A percentile compares a stretch with the other conserved stretches of the same genome.
These are phyloP conservation scores for Phytophthora cajani DNA, from an alignment of 352 stramenopile species.

Conservation along the genomic window DNA sequence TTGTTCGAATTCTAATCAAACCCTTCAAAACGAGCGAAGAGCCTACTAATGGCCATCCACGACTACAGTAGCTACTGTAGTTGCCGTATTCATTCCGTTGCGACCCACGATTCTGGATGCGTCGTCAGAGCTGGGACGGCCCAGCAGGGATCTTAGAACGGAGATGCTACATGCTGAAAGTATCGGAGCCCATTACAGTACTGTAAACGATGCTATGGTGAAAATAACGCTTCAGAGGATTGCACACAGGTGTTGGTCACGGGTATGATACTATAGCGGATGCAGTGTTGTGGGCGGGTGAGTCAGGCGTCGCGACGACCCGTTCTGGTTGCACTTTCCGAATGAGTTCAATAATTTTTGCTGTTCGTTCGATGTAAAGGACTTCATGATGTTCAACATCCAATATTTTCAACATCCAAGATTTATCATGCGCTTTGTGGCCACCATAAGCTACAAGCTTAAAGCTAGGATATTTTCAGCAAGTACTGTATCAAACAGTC, in stretches of 20 bases:
- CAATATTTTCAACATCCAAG: conserved; percentile 6
- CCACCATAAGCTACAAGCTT: not conserved
- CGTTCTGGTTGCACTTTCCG: not conserved
- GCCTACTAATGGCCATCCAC: too few relatives aligned
- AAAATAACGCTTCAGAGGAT: not conserved
- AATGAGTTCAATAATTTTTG: not conserved
- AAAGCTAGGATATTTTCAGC: too few relatives aligned
- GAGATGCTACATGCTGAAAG: not conserved
- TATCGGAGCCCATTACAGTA: too few relatives aligned
- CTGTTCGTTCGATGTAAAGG: conserved; percentile 2
- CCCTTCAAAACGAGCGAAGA: too few relatives aligned
- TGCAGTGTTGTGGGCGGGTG: not conserved
- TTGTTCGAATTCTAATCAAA: too few relatives aligned
- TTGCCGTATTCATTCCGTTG: not conserved
- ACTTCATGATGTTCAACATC: conserved; percentile 1
- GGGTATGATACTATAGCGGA: not conserved
- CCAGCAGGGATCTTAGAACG: conserved; percentile 1
- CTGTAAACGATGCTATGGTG: not conserved
- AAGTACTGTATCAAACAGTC: too few relatives aligned
- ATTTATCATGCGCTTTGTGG: conserved; percentile 8
- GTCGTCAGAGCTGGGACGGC: not conserved
- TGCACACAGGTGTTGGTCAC: not conserved
- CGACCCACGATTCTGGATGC: not conserved
- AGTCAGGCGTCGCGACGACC: not conserved
- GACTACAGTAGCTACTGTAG: too few relatives aligned